Conservation (phyloP, 495 filamentous ascomycete species). For the Alectoria sarmentosa region DNA sequence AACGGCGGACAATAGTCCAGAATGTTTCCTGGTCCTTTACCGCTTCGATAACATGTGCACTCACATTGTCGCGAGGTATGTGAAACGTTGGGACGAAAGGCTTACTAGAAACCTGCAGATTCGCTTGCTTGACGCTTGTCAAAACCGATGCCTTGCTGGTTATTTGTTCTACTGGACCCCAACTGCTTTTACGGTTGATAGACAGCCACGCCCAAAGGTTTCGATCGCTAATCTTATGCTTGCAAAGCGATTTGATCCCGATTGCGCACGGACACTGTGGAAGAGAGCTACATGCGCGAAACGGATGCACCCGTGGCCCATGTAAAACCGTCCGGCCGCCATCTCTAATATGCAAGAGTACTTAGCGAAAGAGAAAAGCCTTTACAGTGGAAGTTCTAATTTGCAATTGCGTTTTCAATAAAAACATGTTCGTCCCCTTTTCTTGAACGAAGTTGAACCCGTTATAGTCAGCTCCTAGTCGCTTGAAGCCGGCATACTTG, state of each 20-base stretch:
- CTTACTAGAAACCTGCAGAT: not conserved
- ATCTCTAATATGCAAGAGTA: not conserved
- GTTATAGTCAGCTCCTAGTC: not conserved
- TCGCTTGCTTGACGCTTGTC: not conserved
- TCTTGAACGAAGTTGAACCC: not conserved
- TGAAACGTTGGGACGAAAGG: not conserved
- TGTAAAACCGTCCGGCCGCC: not conserved
- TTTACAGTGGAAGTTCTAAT: no score
- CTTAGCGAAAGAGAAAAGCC: not conserved
- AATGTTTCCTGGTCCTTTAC: not conserved
- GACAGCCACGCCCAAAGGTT: not conserved
- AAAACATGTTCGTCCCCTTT: no score
- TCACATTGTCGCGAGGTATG: not conserved
- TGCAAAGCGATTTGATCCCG: not conserved
- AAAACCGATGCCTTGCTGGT: not conserved
- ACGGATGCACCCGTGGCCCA: not conserved
- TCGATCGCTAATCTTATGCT: not conserved
- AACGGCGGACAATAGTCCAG: not conserved
- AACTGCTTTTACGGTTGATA: not conserved
- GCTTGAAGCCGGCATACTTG: not conserved
- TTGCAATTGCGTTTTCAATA: not conserved
- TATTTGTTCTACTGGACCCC: not conserved
- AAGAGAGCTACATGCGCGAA: not conserved
- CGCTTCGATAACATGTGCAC: not conserved
- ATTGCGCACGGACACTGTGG: not conserved